Evolutionary conservation across 1,139 yeast species (phyloP), one percentile per base, ranked within the genome.

Genomic region (Magnusiomyces sp.): DNA sequence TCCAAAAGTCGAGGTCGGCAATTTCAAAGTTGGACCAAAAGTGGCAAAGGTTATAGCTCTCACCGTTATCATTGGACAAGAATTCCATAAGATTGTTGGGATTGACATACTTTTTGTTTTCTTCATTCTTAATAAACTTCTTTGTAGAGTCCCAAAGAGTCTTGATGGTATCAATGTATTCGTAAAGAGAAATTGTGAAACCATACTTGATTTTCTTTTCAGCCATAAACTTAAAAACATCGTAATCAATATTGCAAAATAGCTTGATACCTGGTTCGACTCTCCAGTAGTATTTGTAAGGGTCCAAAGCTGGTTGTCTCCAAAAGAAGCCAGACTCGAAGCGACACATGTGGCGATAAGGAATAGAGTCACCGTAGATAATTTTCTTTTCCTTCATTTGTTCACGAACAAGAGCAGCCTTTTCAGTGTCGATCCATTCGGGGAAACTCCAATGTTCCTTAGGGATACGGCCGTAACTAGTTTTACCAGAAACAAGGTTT

Each of bases 21-120:
- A 86, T 75, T 68, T 86, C 95, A 60, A 86, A 86, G 68, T 86
- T 86, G 42, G 92, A 81, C 95, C 95, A 86, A 75, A 83, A 86
- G 65, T 86, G 94, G 63, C 95, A 86, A 55, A 81, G 76, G 64
- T 86, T 85, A 67, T 83, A 86, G 17, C 83, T 53, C 44, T 54
- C 54, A 20, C 66, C 68, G 5, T 74, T 71, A 63, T 83, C 88
- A 61, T 80, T 78, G 46, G 87, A 78, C 52, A 87, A 69, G 73
- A 86, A 87, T 44, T 80, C 79, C 75, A 85, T 68, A 68, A 86
- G 68, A 64, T 85, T 87, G 66, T 85, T 72, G 59, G 79, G 69
- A 53, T 81, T 77, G 41, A 87, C 60, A 59, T 75, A 77, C 59
- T 85, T 74, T 33, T 94, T 90, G 67, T 79, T 71, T 50, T 76